Conservation (phyloP, 345 rosid species). For the Pugionium cornutum region DNA sequence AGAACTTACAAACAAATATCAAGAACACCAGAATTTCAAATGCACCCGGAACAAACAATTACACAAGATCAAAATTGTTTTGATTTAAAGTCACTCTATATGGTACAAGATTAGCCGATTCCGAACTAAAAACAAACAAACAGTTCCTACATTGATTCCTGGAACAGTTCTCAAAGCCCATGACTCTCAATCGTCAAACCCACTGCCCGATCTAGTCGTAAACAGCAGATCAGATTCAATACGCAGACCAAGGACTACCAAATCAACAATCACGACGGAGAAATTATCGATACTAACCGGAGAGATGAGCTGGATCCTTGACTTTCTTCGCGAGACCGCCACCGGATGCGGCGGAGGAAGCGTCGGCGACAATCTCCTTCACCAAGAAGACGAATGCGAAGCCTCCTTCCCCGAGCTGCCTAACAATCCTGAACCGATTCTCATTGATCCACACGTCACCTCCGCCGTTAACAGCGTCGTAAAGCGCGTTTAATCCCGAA, state of each 20-base stretch:
- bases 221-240: conserved; percentile 10
- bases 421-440: conserved; percentile 73
- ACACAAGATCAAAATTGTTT: background rate
- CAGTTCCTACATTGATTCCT: conserved; percentile 37
- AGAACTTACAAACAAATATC: background rate
- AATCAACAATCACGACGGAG: conserved; percentile 8
- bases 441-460: conserved; percentile 99
- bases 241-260: conserved; percentile 12
- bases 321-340: conserved; percentile 86
- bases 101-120: conserved; percentile 4
- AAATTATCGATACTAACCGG: conserved; percentile 50
- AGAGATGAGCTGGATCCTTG: conserved; percentile 86
- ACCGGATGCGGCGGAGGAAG: conserved; percentile 52
- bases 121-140: conserved; percentile 24
- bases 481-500: conserved; percentile 88
- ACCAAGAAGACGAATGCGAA: conserved; percentile 86
- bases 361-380: conserved; percentile 65
- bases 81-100: conserved; percentile 2
- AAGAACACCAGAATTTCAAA: conserved; percentile 1
- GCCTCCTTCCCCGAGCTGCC: conserved; percentile 99
- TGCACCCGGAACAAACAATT: background rate
- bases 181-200: background rate
- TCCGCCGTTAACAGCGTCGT: conserved; percentile 89
- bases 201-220: conserved; percentile 4
- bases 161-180: conserved; percentile 2